These are phyloP conservation scores for Lathyrus tuberosus DNA, from an alignment of 306 rosid genomes.

Conservation along the genomic window DNA sequence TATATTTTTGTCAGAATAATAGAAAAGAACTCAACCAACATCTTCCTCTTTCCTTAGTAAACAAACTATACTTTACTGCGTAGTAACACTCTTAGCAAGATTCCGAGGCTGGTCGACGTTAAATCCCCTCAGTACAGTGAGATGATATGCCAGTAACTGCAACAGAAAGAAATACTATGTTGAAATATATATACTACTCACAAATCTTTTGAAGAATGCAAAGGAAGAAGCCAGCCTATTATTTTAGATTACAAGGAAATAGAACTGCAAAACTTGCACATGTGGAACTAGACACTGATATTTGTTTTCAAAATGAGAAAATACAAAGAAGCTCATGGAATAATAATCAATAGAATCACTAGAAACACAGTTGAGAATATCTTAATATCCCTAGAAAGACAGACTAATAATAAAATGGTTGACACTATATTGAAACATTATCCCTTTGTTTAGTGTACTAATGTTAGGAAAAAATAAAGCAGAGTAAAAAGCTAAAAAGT, in stretches of 20 bases:
- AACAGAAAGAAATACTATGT: slow-evolving; percentile 31
- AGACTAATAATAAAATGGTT: slow-evolving; percentile 7
- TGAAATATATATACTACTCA: neutral
- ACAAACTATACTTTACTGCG: slow-evolving; percentile 49
- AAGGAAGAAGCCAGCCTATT: slow-evolving; percentile 7
- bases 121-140: slow-evolving; percentile 89
- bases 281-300: slow-evolving; percentile 12
- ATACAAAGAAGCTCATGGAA: neutral
- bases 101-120: slow-evolving; percentile 98
- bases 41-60: neutral
- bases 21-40: neutral
- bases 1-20: slow-evolving; percentile 24
- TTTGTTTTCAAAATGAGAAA: slow-evolving; percentile 23
- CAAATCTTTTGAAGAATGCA: slow-evolving; percentile 12
- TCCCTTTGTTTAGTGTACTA: slow-evolving; percentile 6
- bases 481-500: slow-evolving; percentile 10
- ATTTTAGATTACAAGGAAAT: slow-evolving; percentile 28
- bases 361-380: slow-evolving; percentile 6
- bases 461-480: slow-evolving; percentile 22
- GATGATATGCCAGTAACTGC: slow-evolving; percentile 97
- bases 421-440: slow-evolving; percentile 6
- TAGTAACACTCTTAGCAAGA: slow-evolving; percentile 98
- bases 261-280: slow-evolving; percentile 25
- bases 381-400: slow-evolving; percentile 10
- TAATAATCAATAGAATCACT: slow-evolving; percentile 6